These are phyloP conservation scores for Physcomitrium patens DNA, from an alignment of 225 moss, liverwort and hornwort genomes.

Conservation along the genomic window DNA sequence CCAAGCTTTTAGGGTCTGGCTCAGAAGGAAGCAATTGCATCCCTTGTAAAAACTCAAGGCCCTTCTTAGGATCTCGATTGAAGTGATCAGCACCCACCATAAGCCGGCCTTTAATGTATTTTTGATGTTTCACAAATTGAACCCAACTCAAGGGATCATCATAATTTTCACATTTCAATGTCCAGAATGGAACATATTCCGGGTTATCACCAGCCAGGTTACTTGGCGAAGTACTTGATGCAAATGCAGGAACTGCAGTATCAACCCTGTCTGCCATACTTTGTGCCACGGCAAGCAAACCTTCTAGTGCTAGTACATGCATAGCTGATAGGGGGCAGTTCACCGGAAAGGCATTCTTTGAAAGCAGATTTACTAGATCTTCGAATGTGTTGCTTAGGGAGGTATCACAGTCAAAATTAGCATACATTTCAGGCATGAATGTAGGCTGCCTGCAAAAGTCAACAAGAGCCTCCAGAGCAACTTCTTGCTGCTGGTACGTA, in stretches of 20 bases:
- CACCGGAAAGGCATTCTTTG: slow-evolving; percentile 80
- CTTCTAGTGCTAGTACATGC: slow-evolving; percentile 74
- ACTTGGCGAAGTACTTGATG: slow-evolving; percentile 38
- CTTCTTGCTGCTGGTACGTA: slow-evolving; percentile 75
- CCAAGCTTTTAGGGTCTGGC: too few species aligned
- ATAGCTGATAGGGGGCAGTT: slow-evolving; percentile 71
- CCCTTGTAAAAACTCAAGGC: too few species aligned
- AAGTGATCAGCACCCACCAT: too few species aligned
- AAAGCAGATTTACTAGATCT: slow-evolving; percentile 69
- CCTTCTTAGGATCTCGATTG: too few species aligned
- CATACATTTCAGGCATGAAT: slow-evolving; percentile 81
- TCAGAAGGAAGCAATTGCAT: too few species aligned
- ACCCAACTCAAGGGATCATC: too few species aligned
- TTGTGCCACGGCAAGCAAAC: slow-evolving; percentile 71
- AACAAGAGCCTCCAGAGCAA: slow-evolving; percentile 79
- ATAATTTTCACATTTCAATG: too few species aligned
- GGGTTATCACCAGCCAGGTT: too few species aligned
- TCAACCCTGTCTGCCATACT: slow-evolving; percentile 76
- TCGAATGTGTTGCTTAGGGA: slow-evolving; percentile 72
- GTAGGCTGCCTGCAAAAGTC: slow-evolving; percentile 75
- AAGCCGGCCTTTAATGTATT: too few species aligned
- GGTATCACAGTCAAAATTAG: slow-evolving; percentile 77
- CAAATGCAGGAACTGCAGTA: slow-evolving; percentile 34
- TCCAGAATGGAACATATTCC: too few species aligned
- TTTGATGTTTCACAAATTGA: too few species aligned